Conservation (phyloP, 768 basidiomycete genomes). For the Amanita thiersii region DNA sequence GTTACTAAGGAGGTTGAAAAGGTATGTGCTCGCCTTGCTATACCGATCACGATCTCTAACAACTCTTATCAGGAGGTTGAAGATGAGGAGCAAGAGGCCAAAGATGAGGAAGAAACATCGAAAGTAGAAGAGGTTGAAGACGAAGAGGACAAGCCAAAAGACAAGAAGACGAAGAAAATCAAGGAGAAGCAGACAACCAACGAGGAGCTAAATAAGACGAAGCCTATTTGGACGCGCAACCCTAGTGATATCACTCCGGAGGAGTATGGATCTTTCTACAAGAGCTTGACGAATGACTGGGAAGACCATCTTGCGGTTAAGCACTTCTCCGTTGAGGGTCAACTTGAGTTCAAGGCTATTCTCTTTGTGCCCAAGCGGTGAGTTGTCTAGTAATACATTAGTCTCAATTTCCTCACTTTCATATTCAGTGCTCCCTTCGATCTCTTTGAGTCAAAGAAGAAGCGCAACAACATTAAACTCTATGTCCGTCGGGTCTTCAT, state of each 20-base stretch:
- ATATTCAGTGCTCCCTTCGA: constrained; percentile 96
- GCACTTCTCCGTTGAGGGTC: constrained; percentile 99
- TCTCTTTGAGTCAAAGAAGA: constrained; percentile 99
- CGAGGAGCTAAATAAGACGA: constrained; percentile 99
- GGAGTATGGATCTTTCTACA: constrained; percentile 97
- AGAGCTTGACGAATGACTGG: constrained; percentile 99
- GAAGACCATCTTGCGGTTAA: constrained; percentile 99
- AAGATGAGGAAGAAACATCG: constrained; percentile 67
- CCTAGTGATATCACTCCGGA: constrained; percentile 88
- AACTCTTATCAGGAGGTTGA: constrained; percentile 61
- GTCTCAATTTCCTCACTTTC: constrained; percentile 4
- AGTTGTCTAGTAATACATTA: constrained; percentile 14
- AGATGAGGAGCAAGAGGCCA: constrained; percentile 68
- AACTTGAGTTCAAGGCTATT: constrained; percentile 99
- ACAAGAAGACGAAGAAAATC: constrained; percentile 91
- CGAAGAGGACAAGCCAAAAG: constrained; percentile 76
- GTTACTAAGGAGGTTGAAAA: constrained; percentile 99
- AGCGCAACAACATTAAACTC: constrained; percentile 99
- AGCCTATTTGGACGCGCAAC: constrained; percentile 99
- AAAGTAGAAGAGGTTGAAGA: constrained; percentile 83
- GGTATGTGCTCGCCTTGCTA: constrained; percentile 39
- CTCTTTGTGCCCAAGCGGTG: constrained; percentile 95
- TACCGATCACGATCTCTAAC: constrained; percentile 2
- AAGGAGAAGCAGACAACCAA: constrained; percentile 83
- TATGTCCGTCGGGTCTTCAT: constrained; percentile 99